Conservation (phyloP, 75 land plant genomes). For the Chamaecyparis obtusa region DNA sequence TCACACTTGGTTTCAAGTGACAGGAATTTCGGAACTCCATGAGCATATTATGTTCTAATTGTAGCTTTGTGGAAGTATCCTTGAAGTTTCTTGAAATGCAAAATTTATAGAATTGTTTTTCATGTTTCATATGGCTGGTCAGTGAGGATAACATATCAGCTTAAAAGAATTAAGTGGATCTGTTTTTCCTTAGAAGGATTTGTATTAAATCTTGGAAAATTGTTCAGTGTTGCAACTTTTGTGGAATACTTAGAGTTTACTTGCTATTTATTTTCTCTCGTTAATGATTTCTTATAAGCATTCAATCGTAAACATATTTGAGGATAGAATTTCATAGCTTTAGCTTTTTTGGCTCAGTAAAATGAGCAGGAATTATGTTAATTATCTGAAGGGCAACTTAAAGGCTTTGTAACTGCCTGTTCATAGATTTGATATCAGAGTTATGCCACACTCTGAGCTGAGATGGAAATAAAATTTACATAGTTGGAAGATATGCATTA, state of each 20-base stretch:
- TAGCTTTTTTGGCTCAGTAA: background rate
- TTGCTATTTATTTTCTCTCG: background rate
- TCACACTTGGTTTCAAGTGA: conserved; percentile 45
- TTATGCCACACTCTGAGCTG: too few relatives aligned
- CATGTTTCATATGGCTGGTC: background rate
- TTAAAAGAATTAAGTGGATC: background rate
- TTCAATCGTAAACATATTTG: background rate
- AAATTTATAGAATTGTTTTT: too few relatives aligned
- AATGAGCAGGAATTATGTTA: background rate
- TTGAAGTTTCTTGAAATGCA: background rate
- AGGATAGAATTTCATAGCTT: background rate
- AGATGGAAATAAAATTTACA: background rate
- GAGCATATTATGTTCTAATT: background rate
- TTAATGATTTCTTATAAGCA: background rate
- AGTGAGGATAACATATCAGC: background rate
- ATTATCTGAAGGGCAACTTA: background rate
- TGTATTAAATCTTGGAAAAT: background rate
- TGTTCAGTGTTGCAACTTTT: background rate
- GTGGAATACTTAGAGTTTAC: background rate
- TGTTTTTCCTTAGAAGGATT: background rate
- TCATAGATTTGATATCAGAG: too few relatives aligned
- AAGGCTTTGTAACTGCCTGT: background rate
- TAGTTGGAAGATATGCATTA: background rate
- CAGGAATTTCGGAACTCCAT: background rate
- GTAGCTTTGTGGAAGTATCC: background rate